phyloP scores from a whole-genome alignment of 2,329 filamentous ascomycete species.

The Cladophialophora bantiana region DNA sequence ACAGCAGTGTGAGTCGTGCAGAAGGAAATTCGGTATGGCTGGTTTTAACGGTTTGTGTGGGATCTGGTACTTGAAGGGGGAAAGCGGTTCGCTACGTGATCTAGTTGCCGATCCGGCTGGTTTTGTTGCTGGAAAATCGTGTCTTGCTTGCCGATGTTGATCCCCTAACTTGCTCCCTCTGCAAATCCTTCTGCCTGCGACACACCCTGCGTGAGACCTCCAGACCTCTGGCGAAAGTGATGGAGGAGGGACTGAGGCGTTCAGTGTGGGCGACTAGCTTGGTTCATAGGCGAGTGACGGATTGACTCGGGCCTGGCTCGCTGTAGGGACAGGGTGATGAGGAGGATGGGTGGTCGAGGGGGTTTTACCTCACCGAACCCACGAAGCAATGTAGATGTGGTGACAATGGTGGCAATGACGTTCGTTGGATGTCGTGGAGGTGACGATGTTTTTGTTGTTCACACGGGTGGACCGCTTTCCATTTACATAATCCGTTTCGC shows the following conservation, averaged over 20 bases:
- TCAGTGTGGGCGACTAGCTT: conserved; percentile 8
- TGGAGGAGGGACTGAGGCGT: not conserved
- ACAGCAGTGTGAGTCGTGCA: not conserved
- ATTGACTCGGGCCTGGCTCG: conserved; percentile 7
- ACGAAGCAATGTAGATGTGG: conserved; percentile 11
- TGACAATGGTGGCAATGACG: conserved; percentile 17
- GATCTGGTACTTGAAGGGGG: conserved; percentile 13
- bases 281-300: conserved; percentile 10
- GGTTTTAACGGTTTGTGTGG: conserved; percentile 16
- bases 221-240: not conserved
- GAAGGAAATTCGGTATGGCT: conserved; percentile 10
- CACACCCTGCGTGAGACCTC: not conserved
- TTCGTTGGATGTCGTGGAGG: conserved; percentile 15
- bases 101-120: conserved; percentile 19
- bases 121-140: conserved; percentile 2
- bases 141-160: conserved; percentile 3
- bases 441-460: conserved; percentile 21
- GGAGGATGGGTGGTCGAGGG: conserved; percentile 2
- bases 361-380: conserved; percentile 10
- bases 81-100: conserved; percentile 29
- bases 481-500: conserved; percentile 15
- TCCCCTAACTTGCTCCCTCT: conserved; percentile 13
- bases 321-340: conserved; percentile 8
- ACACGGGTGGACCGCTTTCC: conserved; percentile 12
- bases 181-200: not conserved